phyloP scores from a whole-genome alignment of 306 rosid genomes.

The Lablab purpureus region DNA sequence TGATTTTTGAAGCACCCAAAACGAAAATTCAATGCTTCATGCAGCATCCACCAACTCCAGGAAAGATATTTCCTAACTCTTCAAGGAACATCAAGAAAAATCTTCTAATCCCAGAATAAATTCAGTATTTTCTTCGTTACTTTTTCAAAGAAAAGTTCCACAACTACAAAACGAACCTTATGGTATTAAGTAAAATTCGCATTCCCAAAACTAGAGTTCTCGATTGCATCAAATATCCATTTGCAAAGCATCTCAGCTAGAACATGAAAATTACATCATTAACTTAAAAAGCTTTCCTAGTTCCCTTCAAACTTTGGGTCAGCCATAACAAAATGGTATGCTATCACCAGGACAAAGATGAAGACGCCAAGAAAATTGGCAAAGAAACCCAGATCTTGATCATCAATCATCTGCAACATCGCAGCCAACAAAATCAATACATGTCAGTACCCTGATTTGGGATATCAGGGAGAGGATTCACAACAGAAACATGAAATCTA shows the following conservation, averaged over 20 bases:
- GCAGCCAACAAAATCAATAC: slow-evolving; percentile 22
- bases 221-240: slow-evolving; percentile 44
- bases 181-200: slow-evolving; percentile 29
- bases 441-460: slow-evolving; percentile 21
- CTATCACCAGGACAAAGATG: slow-evolving; percentile 67
- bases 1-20: neutral
- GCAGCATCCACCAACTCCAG: too few species aligned
- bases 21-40: too few species aligned
- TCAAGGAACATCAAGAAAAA: slow-evolving; percentile 27
- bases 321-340: slow-evolving; percentile 89
- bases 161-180: slow-evolving; percentile 16
- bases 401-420: slow-evolving; percentile 80
- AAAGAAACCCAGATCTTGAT: slow-evolving; percentile 82
- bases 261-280: slow-evolving; percentile 43
- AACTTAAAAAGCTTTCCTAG: slow-evolving; percentile 46
- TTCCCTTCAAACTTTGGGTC: slow-evolving; percentile 72
- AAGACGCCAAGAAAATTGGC: too few species aligned
- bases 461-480: neutral
- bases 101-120: neutral
- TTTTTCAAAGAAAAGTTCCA: neutral
- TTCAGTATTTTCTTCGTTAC: neutral
- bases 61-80: too few species aligned
- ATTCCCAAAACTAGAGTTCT: slow-evolving; percentile 41
- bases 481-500: too few species aligned
- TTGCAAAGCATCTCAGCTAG: slow-evolving; percentile 46